Conservation (phyloP, 2,329 filamentous ascomycete species). For the Fusarium floridanum region DNA sequence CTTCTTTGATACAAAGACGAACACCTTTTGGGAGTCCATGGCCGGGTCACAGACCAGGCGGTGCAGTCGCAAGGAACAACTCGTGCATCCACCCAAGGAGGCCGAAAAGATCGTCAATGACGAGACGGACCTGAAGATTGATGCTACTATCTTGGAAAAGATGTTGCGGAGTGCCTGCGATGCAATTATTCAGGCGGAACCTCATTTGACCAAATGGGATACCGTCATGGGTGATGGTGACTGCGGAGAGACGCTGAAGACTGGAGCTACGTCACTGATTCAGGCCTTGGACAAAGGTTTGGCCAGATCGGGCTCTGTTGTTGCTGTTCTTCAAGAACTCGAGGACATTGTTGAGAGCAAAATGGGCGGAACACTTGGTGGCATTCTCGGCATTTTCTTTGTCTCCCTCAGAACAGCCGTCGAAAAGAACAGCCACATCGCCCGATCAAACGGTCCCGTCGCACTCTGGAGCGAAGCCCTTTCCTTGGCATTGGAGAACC, state of each 20-base stretch:
- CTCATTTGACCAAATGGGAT: conserved; percentile 73
- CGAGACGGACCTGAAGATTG: conserved; percentile 61
- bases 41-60: conserved; percentile 58
- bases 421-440: conserved; percentile 52
- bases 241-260: conserved; percentile 73
- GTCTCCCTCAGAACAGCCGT: conserved; percentile 61
- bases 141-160: conserved; percentile 64
- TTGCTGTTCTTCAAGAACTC: conserved; percentile 61
- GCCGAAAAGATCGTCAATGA: conserved; percentile 54
- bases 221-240: conserved; percentile 75
- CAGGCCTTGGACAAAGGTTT: conserved; percentile 61
- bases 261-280: conserved; percentile 62
- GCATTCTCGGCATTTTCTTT: conserved; percentile 68
- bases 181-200: conserved; percentile 68
- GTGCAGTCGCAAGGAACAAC: conserved; percentile 56
- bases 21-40: conserved; percentile 67
- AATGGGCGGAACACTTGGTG: conserved; percentile 67
- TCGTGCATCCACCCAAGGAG: conserved; percentile 55
- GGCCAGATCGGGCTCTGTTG: conserved; percentile 58
- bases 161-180: conserved; percentile 68
- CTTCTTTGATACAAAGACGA: conserved; percentile 74
- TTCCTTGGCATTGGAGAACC: conserved; percentile 57
- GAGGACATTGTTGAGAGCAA: conserved; percentile 68
- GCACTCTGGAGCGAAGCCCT: conserved; percentile 61
- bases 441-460: conserved; percentile 48